A percentile compares a stretch with the other conserved stretches of the same genome.
These are phyloP conservation scores for Epichloe bromicola DNA, from an alignment of 2,329 filamentous ascomycete genomes.

Conservation along the genomic window DNA sequence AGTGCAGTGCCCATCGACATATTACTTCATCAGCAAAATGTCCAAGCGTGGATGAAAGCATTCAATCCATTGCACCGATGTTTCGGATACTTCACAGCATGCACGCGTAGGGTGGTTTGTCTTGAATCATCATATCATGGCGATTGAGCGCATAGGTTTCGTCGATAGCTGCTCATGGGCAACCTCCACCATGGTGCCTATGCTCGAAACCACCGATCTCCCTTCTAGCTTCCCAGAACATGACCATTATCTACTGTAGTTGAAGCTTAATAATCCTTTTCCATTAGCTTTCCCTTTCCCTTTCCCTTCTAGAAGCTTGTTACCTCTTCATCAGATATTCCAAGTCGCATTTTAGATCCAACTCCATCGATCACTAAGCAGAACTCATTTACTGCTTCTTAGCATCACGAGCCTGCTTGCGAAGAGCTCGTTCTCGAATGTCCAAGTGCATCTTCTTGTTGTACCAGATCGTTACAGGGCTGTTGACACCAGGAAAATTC, in stretches of 20 bases:
- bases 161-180: too few species aligned
- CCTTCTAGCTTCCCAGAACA: background rate
- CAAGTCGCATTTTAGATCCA: background rate
- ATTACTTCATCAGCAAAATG: too few species aligned
- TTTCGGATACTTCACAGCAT: too few species aligned
- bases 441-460: constrained; percentile 63
- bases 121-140: too few species aligned
- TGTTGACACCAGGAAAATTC: constrained; percentile 39
- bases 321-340: background rate
- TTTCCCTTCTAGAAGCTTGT: background rate
- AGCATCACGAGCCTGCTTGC: constrained; percentile 69
- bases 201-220: background rate
- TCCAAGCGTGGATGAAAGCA: too few species aligned
- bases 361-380: background rate
- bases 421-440: constrained; percentile 70
- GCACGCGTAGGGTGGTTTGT: too few species aligned
- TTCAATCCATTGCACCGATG: too few species aligned
- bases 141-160: too few species aligned
- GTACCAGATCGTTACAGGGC: constrained; percentile 31
- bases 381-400: constrained; percentile 44
- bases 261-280: background rate
- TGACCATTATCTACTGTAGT: background rate
- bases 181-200: too few species aligned
- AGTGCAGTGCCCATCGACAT: too few species aligned
- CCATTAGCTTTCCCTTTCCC: background rate